Evolutionary conservation across 805 yeast species (phyloP), one percentile per base, ranked within the genome.

Genomic region (Nakazawaea wyomingensis): DNA sequence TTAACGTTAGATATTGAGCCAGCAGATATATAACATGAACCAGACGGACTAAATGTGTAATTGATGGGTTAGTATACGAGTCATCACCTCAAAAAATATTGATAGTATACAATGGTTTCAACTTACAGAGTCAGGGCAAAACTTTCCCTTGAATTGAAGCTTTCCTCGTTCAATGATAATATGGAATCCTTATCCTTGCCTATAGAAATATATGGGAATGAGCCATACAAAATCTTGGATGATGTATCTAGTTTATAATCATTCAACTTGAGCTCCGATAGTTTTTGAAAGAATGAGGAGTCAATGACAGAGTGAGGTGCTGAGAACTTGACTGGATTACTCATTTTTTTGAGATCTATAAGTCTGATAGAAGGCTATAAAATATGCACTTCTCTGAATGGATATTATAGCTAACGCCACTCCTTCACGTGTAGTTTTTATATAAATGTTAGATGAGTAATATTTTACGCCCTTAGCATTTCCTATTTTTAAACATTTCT

Each of bases 211-310:
- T 57, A 57, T 32, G 56, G 56, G 22, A 57, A 59, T 16, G 49
- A 54, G 9, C 80, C 88, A 14, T 49, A 46, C 8, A 85, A 57
- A 1, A 59, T 57, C 35, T 63, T 59, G 7, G 63, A 59, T 3
- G 75, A 61, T 31, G 75, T 66, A 51, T 80, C 82, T 18, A 91
- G 70, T 56, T 83, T 85, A 55, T 78, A 72, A 28, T 80, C 74
- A 48, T 88, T 83, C 36, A 93, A 71, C 56, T 93, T 93, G 50
- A 80, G 60, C 37, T 78, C 75, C 0, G 95, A 73, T 9, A 93
- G 70, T 50, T 74, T 74, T 33, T 83, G 81, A 65, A 91, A 93
- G 60, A 93, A 93, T 0, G 96, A 76, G 1, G 96, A 78, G 54
- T 91, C 97, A 18, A 85, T 80, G 58, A 84, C 85, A 2, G 96